Conservation (phyloP, 306 rosid genomes). For the Pyrus pyrifolia region DNA sequence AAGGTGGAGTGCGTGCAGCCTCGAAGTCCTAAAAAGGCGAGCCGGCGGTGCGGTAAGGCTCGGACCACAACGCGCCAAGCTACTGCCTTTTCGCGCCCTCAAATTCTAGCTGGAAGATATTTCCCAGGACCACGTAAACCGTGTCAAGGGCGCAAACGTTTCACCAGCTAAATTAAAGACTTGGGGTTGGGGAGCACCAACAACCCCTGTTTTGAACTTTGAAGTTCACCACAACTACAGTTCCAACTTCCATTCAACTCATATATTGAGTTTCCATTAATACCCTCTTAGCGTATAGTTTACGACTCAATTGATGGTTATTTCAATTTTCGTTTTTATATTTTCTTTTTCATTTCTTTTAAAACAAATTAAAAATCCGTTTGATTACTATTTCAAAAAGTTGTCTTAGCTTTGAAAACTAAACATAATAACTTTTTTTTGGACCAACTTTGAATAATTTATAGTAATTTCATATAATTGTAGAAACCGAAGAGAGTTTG, state of each 20-base stretch:
- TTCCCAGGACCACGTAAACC: not conserved
- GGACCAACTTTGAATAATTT: no score
- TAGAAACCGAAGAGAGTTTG: no score
- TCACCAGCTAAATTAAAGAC: not conserved
- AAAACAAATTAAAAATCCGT: no score
- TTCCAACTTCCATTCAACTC: slow-evolving; percentile 19
- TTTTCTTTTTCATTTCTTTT: no score
- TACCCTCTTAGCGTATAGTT: not conserved
- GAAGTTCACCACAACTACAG: not conserved
- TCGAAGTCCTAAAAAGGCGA: not conserved
- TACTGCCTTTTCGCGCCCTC: not conserved
- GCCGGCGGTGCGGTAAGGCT: slow-evolving; percentile 2
- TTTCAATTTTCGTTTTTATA: no score
- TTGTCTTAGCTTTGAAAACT: no score
- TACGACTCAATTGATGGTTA: no score
- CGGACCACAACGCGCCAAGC: slow-evolving; percentile 6
- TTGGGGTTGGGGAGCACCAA: not conserved
- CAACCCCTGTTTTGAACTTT: no score
- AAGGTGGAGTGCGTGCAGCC: not conserved
- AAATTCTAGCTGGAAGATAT: not conserved
- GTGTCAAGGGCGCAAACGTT: not conserved
- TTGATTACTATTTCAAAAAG: no score
- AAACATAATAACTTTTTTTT: no score
- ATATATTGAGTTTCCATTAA: not conserved
- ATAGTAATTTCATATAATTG: no score